A percentile compares a stretch with the other conserved stretches of the same genome.
These are phyloP conservation scores for Vanilla planifolia DNA, from an alignment of 106 monocot species.

Conservation along the genomic window DNA sequence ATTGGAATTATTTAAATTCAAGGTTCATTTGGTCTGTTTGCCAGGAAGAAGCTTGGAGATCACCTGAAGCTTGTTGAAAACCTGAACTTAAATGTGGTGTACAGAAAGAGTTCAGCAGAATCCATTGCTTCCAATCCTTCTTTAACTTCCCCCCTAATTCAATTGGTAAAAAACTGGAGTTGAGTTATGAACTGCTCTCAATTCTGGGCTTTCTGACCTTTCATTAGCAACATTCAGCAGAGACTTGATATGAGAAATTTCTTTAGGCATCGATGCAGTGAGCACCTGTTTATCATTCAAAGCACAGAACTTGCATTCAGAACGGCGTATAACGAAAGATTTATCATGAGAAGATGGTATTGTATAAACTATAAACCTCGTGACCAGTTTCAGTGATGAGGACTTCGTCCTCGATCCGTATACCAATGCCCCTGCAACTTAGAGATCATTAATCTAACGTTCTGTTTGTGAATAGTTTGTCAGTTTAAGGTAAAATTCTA, in stretches of 20 bases:
- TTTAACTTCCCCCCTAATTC: too few species aligned
- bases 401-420: constrained; percentile 96
- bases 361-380: constrained; percentile 41
- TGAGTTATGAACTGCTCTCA: constrained; percentile 22
- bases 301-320: not conserved
- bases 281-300: constrained; percentile 36
- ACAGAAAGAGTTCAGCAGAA: too few species aligned
- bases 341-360: not conserved
- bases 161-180: too few species aligned
- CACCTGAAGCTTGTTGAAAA: too few species aligned
- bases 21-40: too few species aligned
- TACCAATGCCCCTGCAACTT: constrained; percentile 73
- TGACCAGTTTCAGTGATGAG: constrained; percentile 87
- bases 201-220: constrained; percentile 1
- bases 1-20: too few species aligned
- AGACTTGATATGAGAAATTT: constrained; percentile 48
- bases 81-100: too few species aligned
- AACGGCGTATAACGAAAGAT: not conserved
- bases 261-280: constrained; percentile 73
- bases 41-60: too few species aligned
- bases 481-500: too few species aligned
- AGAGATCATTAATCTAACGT: not conserved
- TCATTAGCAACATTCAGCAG: constrained; percentile 26
- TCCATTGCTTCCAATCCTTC: too few species aligned
- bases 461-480: too few species aligned